Evolutionary conservation across 345 rosid genomes (phyloP).

Genomic region (Populus ilicifolia): DNA sequence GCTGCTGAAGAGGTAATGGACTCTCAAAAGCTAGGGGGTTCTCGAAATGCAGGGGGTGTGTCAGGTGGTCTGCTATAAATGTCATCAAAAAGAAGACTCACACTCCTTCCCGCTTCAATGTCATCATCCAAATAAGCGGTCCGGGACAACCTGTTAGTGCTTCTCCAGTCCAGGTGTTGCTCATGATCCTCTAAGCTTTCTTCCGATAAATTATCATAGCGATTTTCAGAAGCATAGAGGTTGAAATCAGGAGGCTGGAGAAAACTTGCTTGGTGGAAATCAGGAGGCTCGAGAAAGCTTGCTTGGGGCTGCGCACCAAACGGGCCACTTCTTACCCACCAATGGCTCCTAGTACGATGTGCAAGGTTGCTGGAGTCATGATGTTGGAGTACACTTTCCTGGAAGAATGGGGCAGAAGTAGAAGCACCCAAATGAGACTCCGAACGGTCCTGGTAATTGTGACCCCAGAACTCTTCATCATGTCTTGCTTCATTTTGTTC

Average conservation of each 20-base stretch:
- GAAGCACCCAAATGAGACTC: conserved; percentile 61
- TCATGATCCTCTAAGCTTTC: conserved; percentile 50
- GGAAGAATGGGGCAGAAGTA: conserved; percentile 62
- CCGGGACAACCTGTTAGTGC: conserved; percentile 34
- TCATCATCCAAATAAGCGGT: conserved; percentile 43
- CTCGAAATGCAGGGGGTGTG: conserved; percentile 32
- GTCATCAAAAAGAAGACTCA: conserved; percentile 78
- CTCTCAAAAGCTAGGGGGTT: conserved; percentile 23
- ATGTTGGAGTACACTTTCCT: conserved; percentile 62
- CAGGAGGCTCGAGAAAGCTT: conserved; percentile 49
- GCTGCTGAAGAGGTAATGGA: neutral
- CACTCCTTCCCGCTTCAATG: conserved; percentile 47
- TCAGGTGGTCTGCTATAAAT: conserved; percentile 65
- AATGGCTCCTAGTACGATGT: conserved; percentile 42
- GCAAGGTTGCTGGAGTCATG: conserved; percentile 38
- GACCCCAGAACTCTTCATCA: conserved; percentile 33
- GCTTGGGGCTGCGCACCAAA: conserved; percentile 24
- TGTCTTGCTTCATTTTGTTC: conserved; percentile 27
- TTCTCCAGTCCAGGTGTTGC: conserved; percentile 37
- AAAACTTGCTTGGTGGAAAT: conserved; percentile 24
- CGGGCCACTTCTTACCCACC: conserved; percentile 75
- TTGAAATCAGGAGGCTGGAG: conserved; percentile 78
- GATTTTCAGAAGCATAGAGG: conserved; percentile 15
- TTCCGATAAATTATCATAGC: conserved; percentile 36
- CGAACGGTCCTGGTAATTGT: conserved; percentile 32